Evolutionary conservation across 192 early-diverging fungal genomes (phyloP), one percentile per base, ranked within the genome.

Genomic region (Oehlia diaphana): DNA sequence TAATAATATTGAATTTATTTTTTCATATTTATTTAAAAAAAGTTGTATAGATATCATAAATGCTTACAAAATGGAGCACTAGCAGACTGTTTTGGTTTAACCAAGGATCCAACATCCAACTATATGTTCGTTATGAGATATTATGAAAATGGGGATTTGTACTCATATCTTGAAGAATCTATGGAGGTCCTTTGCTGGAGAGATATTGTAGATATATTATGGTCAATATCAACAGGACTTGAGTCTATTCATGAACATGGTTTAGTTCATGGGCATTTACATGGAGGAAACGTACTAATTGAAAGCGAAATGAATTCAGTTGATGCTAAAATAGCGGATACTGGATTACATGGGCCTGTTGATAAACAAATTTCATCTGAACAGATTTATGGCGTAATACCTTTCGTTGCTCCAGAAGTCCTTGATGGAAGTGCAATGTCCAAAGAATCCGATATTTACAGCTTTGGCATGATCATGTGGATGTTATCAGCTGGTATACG

Each of bases 381-480:
- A 12, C 9, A 23, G 9, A 47, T 71, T 44, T 71, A 47, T 39
- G 69, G 69, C 3, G 69, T 71, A 12, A 13, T 71, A 39, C 69
- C 69, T 2, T 71, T 21, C 31, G 33, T 71, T 39, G 69, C 69
- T 21, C 69, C 69, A 12, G 69, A 71, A 39, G 31, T 71, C 14
- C 31, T 71, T 12, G 10, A 42, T 5, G 35, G 31, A n/a, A 35
- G 1, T 35, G 35, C 33, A 35, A 19, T 19, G 14, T 16, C 69
- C 10, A 37, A 71, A 9, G 35, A 14, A 21, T 35, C 69, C 0
- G 69, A 71, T 33, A 71, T 71, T 35, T 71, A 71, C 35, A 71
- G 69, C 16, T 71, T 71, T 23, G 69, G 69, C 0, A 44, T 71
- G 10, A 71, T 37, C 26, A 71, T 71, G 69, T 71, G 69, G 69